Conservation (phyloP, 2,329 filamentous ascomycete genomes). For the Cladophialophora chaetospira region DNA sequence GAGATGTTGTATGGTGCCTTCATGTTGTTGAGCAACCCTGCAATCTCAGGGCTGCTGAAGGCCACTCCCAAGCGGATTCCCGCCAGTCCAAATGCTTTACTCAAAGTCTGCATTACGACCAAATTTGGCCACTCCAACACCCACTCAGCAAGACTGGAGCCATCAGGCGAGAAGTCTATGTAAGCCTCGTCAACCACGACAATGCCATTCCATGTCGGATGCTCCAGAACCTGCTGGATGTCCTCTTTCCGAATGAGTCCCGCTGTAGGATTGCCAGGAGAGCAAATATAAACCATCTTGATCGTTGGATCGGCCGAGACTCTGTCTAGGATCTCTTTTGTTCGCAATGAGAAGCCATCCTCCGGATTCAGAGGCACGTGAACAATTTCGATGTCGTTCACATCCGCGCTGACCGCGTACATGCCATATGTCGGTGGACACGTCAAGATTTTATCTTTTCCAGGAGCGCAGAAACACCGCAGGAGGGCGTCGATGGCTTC, state of each 20-base stretch:
- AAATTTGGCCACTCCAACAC: constrained; percentile 91
- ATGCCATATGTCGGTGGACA: constrained; percentile 98
- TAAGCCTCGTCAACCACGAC: constrained; percentile 96
- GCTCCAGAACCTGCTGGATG: constrained; percentile 71
- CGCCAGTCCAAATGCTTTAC: constrained; percentile 93
- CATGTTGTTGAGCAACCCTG: constrained; percentile 79
- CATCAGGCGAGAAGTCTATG: constrained; percentile 84
- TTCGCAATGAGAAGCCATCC: constrained; percentile 73
- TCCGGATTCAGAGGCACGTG: constrained; percentile 78
- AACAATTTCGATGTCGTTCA: constrained; percentile 87
- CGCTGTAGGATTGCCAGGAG: constrained; percentile 91
- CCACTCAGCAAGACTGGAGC: constrained; percentile 84
- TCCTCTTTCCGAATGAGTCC: constrained; percentile 74
- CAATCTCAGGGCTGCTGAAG: constrained; percentile 75
- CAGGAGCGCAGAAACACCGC: constrained; percentile 88
- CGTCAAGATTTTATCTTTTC: constrained; percentile 84
- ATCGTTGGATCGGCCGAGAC: constrained; percentile 67
- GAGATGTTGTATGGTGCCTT: constrained; percentile 97
- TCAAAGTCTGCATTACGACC: constrained; percentile 97
- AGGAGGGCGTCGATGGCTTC: constrained; percentile 95
- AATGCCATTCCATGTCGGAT: constrained; percentile 92
- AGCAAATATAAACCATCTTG: constrained; percentile 91
- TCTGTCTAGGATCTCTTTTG: constrained; percentile 65
- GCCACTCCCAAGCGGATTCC: constrained; percentile 88
- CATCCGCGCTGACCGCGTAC: constrained; percentile 91